Evolutionary conservation across 306 rosid genomes (phyloP), one percentile per base, ranked within the genome.

Genomic region (Trifolium pratense): DNA sequence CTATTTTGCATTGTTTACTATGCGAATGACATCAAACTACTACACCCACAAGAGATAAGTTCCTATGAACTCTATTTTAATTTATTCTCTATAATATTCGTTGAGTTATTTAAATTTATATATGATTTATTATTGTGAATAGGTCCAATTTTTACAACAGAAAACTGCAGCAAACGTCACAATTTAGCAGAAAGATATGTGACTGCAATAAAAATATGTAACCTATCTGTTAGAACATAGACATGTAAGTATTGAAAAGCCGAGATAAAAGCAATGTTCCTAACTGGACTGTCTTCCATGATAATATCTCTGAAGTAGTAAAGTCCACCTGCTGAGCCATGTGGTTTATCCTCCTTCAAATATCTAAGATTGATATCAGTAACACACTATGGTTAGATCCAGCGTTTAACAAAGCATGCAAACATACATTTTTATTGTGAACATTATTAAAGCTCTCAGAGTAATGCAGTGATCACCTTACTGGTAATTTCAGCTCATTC

Each of bases 111-210:
- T n/a, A n/a, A n/a, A n/a, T n/a, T n/a, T n/a, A n/a, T n/a, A n/a
- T n/a, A n/a, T n/a, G n/a, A n/a, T n/a, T n/a, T n/a, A n/a, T n/a
- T n/a, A n/a, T n/a, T n/a, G n/a, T n/a, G n/a, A n/a, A n/a, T n/a
- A n/a, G n/a, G n/a, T n/a, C n/a, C n/a, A n/a, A n/a, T n/a, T n/a
- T n/a, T n/a, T n/a, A n/a, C n/a, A n/a, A n/a, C n/a, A n/a, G n/a
- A n/a, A n/a, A n/a, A n/a, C n/a, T n/a, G n/a, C 97, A 94, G 95
- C 99, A 94, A 73, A 94, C 97, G 79, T 94, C 97, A 84, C 90
- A 89, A 48, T 94, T 94, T 58, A 93, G 90, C 71, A 93, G 85
- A 84, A 93, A 89, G 70, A 93, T 88, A 77, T 93, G 93, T 6
- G 96, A 91, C 99, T 94, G 97, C 80, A 84, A 23, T 15, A 45